phyloP scores from a whole-genome alignment of 1,139 yeast genomes.

The Pichia sp. region DNA sequence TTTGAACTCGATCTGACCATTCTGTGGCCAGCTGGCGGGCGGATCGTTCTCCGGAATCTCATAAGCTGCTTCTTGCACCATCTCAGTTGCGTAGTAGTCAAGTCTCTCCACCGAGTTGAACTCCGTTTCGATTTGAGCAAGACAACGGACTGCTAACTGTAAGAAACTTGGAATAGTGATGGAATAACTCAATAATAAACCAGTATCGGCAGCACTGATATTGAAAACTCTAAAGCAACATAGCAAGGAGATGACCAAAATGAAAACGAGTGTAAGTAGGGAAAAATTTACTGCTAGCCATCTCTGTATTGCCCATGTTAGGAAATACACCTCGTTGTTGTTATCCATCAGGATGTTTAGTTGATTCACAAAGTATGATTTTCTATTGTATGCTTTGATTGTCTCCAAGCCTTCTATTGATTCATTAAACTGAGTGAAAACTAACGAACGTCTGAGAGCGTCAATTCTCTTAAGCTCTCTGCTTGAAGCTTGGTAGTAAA shows the following conservation, averaged over 20 bases:
- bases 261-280: constrained; percentile 45
- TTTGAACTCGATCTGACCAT: not conserved
- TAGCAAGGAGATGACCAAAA: constrained; percentile 48
- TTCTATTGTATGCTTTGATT: constrained; percentile 50
- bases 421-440: constrained; percentile 75
- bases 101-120: constrained; percentile 52
- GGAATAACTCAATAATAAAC: constrained; percentile 62
- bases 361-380: constrained; percentile 43
- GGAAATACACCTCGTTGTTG: constrained; percentile 67
- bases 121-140: constrained; percentile 48
- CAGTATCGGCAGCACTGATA: constrained; percentile 62
- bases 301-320: constrained; percentile 64
- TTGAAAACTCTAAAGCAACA: constrained; percentile 61
- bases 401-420: constrained; percentile 67
- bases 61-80: not conserved
- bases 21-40: not conserved
- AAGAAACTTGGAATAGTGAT: constrained; percentile 44
- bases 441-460: constrained; percentile 68
- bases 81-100: constrained; percentile 23
- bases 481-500: constrained; percentile 66
- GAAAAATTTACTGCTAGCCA: constrained; percentile 73
- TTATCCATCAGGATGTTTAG: constrained; percentile 50
- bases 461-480: constrained; percentile 82
- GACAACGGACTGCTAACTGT: constrained; percentile 44
- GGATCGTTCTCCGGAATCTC: not conserved